These are phyloP conservation scores for Malus asiatica DNA, from an alignment of 306 rosid genomes.

Conservation along the genomic window DNA sequence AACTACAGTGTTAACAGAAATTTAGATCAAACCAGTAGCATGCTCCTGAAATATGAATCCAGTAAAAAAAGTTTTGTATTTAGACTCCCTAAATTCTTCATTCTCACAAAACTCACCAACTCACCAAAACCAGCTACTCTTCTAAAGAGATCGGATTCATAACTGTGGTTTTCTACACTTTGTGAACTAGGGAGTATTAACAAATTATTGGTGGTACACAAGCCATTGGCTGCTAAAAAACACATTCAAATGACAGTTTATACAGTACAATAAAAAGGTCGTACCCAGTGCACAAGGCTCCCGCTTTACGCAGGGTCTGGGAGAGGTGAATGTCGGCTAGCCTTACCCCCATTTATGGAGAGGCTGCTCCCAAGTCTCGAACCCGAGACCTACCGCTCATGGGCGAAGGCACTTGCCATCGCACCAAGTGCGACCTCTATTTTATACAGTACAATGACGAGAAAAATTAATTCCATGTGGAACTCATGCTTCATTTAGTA, in stretches of 20 bases:
- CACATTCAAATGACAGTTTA: not conserved
- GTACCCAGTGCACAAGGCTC: too few species aligned
- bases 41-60: not conserved
- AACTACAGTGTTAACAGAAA: not conserved
- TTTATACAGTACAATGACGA: not conserved
- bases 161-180: not conserved
- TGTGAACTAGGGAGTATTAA: not conserved
- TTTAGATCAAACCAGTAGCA: not conserved
- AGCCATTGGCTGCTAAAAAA: not conserved
- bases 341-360: too few species aligned
- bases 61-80: not conserved
- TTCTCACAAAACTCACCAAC: not conserved
- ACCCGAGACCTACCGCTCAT: too few species aligned
- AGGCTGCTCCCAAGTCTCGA: too few species aligned
- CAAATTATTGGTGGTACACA: not conserved
- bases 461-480: not conserved
- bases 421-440: too few species aligned
- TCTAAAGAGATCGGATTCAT: not conserved
- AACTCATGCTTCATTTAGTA: not conserved
- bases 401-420: too few species aligned
- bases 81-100: not conserved
- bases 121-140: not conserved
- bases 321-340: too few species aligned
- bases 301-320: too few species aligned
- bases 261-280: not conserved